These are phyloP conservation scores for Pyrenophora graminea DNA, from an alignment of 2,329 filamentous ascomycete species.

Conservation along the genomic window DNA sequence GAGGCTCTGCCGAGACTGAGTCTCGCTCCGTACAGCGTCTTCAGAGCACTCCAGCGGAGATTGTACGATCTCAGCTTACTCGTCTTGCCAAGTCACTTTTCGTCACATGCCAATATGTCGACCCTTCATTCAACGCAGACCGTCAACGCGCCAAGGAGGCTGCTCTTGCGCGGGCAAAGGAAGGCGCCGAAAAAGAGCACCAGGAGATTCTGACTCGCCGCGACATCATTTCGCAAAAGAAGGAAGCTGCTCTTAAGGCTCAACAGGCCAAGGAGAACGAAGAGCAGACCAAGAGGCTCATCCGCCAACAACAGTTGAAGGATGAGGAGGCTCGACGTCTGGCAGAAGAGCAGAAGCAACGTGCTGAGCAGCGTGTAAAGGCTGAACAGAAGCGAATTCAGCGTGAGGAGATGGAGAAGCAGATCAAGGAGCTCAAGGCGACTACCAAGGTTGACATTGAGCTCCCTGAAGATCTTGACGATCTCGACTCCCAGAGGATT, in stretches of 20 bases:
- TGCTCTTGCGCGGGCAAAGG: constrained; percentile 79
- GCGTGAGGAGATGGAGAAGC: constrained; percentile 69
- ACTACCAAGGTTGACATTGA: constrained; percentile 87
- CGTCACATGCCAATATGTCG: constrained; percentile 93
- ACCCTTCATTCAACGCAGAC: constrained; percentile 82
- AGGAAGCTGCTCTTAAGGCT: constrained; percentile 89
- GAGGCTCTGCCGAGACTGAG: constrained; percentile 87
- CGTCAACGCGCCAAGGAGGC: constrained; percentile 78
- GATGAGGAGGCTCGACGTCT: constrained; percentile 89
- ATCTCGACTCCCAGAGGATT: constrained; percentile 64
- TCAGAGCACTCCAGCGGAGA: constrained; percentile 96
- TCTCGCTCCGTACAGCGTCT: constrained; percentile 86
- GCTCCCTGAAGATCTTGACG: constrained; percentile 77
- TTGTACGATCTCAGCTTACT: constrained; percentile 91
- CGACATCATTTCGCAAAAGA: constrained; percentile 92
- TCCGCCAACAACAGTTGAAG: constrained; percentile 83
- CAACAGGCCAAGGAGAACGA: constrained; percentile 89
- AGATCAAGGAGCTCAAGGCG: constrained; percentile 93
- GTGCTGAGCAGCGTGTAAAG: constrained; percentile 86
- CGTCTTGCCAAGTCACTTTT: constrained; percentile 89
- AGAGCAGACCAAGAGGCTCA: constrained; percentile 83
- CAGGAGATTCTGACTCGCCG: constrained; percentile 82
- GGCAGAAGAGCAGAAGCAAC: constrained; percentile 88
- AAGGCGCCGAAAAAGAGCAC: constrained; percentile 91
- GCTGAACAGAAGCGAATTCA: constrained; percentile 50